A percentile compares a stretch with the other conserved stretches of the same genome.
Evolutionary conservation across 768 basidiomycete species (phyloP).

Genomic region (Hebeloma cylindrosporum): DNA sequence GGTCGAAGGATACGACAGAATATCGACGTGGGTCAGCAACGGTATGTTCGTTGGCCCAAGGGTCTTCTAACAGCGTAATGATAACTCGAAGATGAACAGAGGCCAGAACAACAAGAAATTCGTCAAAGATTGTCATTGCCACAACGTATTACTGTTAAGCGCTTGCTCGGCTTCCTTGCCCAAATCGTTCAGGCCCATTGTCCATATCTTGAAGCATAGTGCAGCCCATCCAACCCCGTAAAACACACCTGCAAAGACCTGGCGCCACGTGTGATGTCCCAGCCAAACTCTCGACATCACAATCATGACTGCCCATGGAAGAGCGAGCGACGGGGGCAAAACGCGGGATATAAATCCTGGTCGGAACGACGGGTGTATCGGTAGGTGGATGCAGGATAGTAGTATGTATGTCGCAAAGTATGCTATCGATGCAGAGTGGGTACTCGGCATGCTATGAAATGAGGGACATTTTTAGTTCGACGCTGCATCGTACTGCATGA

Average conservation of each 20-base stretch:
- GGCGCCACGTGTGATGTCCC: slow-evolving; percentile 72
- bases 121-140: not conserved
- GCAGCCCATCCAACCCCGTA: slow-evolving; percentile 56
- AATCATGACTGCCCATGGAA: slow-evolving; percentile 58
- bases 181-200: slow-evolving; percentile 25
- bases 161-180: slow-evolving; percentile 24
- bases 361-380: slow-evolving; percentile 56
- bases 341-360: slow-evolving; percentile 37
- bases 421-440: slow-evolving; percentile 70
- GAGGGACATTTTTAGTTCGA: not conserved
- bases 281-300: slow-evolving; percentile 70
- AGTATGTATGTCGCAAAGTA: slow-evolving; percentile 63
- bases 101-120: too few relatives aligned
- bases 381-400: slow-evolving; percentile 57
- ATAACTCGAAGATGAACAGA: too few relatives aligned
- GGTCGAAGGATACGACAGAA: too few relatives aligned
- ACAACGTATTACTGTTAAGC: slow-evolving; percentile 9
- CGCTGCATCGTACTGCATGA: not conserved
- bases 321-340: slow-evolving; percentile 43
- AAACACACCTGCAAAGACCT: slow-evolving; percentile 58
- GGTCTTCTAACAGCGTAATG: too few relatives aligned
- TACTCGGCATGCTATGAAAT: slow-evolving; percentile 72
- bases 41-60: too few relatives aligned
- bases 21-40: too few relatives aligned
- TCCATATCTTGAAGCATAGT: slow-evolving; percentile 64